Evolutionary conservation across 225 moss, liverwort and hornwort species (phyloP), one percentile per base, ranked within the genome.

Genomic region (Asterella californica): DNA sequence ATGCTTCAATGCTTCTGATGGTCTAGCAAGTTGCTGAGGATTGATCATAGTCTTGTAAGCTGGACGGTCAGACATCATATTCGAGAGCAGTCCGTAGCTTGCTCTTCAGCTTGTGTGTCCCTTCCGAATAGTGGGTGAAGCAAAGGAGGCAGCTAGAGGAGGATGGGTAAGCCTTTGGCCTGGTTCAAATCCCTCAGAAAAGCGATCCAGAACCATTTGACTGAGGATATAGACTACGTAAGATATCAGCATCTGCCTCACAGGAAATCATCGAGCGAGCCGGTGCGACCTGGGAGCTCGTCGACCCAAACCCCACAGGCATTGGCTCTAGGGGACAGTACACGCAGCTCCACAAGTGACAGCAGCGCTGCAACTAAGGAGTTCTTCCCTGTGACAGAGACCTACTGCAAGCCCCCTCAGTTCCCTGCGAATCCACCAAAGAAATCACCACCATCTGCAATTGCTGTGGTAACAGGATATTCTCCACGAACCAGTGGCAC

Each of bases 241-340:
- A 64, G 66, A 50, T 78, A 47, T 33, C 78, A 78, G 78, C 78
- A 78, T 33, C 60, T 78, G 42, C 78, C 78, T 65, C 78, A 78
- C 60, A 48, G 14, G 1, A 77, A 29, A 46, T 15, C 2, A 59
- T 45, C 47, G 15, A 48, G 19, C 25, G 53, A 75, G 33, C 10
- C 10, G 1, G 36, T 10, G 48, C 48, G 48, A 49, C 27, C 66
- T 33, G 47, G 29, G 27, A 11, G 38, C 14, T 38, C 57, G 36
- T 38, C 57, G 36, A 47, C 47, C 10, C 45, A n/a, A 27, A 0
- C 47, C 11, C 64, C 37, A n/a, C 55, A 7, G 36, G 27, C 55
- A 21, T 1, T 29, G 15, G 25, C 24, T 42, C 0, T 59, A 48
- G 78, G 49, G 9, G 48, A 14, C 15, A 78, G 78, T 50, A 6